Percentiles rank a stretch among this genome's conserved stretches.
These are phyloP conservation scores for Aphanomyces euteiches DNA, from an alignment of 352 stramenopile species.

Conservation along the genomic window DNA sequence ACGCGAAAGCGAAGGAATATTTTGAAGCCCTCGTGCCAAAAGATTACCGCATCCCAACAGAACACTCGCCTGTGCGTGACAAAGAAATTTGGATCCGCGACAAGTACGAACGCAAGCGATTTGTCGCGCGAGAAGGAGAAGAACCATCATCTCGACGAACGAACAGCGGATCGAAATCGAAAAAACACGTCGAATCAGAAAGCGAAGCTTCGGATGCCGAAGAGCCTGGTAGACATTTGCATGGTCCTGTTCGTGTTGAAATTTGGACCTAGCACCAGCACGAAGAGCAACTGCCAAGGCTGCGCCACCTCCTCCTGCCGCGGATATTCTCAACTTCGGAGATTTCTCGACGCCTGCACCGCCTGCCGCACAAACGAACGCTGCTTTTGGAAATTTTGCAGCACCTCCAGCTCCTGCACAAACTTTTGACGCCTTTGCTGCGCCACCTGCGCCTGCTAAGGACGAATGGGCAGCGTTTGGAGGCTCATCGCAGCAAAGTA, in stretches of 20 bases:
- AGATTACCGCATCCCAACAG: conserved; percentile 72
- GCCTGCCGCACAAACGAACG: conserved; percentile 35
- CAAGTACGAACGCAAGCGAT: conserved; percentile 87
- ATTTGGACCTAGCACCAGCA: not conserved
- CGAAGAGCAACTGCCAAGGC: conserved; percentile 26
- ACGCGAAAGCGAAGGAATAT: conserved; percentile 83
- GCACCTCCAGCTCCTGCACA: conserved; percentile 46
- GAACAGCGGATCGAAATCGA: conserved; percentile 15
- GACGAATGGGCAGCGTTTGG: conserved; percentile 75
- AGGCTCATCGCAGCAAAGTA: conserved; percentile 42
- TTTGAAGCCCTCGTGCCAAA: conserved; percentile 82
- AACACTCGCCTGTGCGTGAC: conserved; percentile 77
- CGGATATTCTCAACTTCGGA: conserved; percentile 23
- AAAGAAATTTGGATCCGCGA: conserved; percentile 89
- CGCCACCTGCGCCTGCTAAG: conserved; percentile 39
- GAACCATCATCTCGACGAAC: conserved; percentile 18
- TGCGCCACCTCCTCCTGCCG: conserved; percentile 33
- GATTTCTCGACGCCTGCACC: conserved; percentile 26
- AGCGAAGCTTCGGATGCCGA: conserved; percentile 45
- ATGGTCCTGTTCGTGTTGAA: too few relatives aligned
- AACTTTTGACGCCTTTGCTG: conserved; percentile 34
- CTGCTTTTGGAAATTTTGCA: conserved; percentile 72
- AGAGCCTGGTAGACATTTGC: conserved; percentile 5
- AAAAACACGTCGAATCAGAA: conserved; percentile 36
- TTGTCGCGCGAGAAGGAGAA: conserved; percentile 49